Evolutionary conservation across 306 rosid genomes (phyloP), one percentile per base, ranked within the genome.

Genomic region (Astragalus membranaceus): DNA sequence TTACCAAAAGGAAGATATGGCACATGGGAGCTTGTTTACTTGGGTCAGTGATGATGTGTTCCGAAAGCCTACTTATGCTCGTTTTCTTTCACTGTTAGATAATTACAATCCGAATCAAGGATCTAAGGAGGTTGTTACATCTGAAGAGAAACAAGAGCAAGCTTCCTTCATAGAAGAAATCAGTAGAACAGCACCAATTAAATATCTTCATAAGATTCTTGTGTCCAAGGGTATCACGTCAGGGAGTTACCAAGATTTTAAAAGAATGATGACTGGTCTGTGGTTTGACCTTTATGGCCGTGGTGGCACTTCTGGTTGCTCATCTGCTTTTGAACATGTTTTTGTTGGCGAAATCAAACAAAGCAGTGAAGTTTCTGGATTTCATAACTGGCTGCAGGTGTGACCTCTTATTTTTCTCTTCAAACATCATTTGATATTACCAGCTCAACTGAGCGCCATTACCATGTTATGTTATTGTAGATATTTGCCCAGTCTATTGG

Each of bases 371-470:
- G 91, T 94, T 81, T 87, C 92, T 56, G 98, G 98, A 66, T 94
- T 94, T 78, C 98, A 94, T 78, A 94, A 94, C 81, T 90, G 97
- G 98, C 82, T 94, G 79, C 97, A 94, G 97, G 97, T 94, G 41
- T 73, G 70, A 66, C 67, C 23, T 71, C 17, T 16, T 60, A 23
- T n/a, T 46, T 50, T 20, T 15, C 30, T 41, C 51, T 20, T 20
- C 23, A 20, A 20, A 20, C 23, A 20, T 20, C 23, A 20, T 20
- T 20, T 20, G 23, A 20, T 20, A 20, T 20, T 20, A 20, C 23
- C 23, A 20, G 23, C 23, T 20, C 23, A 20, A 20, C 23, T 20
- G 23, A 20, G 23, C 35, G 30, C 39, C 70, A 41, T n/a, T 71
- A 58, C 49, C 60, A 10, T 15, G 2, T 49, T 61, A 10, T 23